A percentile compares a stretch with the other conserved stretches of the same genome.
phyloP scores from a whole-genome alignment of 768 basidiomycete genomes.

The Serendipita vermifera region DNA sequence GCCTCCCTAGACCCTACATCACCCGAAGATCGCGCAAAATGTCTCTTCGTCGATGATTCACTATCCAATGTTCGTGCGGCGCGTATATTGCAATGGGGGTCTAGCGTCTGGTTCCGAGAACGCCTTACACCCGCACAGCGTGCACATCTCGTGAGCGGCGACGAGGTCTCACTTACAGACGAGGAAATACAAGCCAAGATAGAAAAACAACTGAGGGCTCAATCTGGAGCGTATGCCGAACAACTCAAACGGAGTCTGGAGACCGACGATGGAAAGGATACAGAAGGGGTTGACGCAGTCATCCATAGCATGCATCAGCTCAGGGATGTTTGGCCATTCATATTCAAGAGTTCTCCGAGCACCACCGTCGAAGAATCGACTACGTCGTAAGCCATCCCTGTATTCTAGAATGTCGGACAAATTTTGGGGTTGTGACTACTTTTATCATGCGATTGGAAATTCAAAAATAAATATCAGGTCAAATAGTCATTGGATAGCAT shows the following conservation, averaged over 20 bases:
- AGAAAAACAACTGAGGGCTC: constrained; percentile 13
- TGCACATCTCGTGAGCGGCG: not conserved
- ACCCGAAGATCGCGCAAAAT: constrained; percentile 46
- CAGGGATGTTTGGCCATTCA: constrained; percentile 57
- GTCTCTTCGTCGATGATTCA: constrained; percentile 72
- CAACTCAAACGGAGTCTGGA: constrained; percentile 25
- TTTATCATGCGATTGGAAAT: too few species aligned
- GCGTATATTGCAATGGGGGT: constrained; percentile 50
- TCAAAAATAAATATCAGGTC: too few species aligned
- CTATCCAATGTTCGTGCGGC: constrained; percentile 57
- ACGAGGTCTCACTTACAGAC: not conserved
- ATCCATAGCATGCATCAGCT: constrained; percentile 53
- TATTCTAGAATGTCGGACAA: too few species aligned
- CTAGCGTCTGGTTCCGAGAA: constrained; percentile 67
- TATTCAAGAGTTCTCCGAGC: constrained; percentile 41
- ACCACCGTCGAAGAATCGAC: too few species aligned
- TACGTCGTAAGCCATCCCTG: too few species aligned
- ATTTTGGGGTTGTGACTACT: too few species aligned
- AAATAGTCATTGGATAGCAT: too few species aligned
- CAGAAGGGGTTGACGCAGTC: constrained; percentile 35
- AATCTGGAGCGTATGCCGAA: constrained; percentile 28
- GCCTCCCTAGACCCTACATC: not conserved
- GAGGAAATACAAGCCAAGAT: not conserved
- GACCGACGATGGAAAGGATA: constrained; percentile 8
- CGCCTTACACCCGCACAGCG: constrained; percentile 9